Evolutionary conservation across 2,329 filamentous ascomycete genomes (phyloP).

Genomic region (Aspergillus felis): DNA sequence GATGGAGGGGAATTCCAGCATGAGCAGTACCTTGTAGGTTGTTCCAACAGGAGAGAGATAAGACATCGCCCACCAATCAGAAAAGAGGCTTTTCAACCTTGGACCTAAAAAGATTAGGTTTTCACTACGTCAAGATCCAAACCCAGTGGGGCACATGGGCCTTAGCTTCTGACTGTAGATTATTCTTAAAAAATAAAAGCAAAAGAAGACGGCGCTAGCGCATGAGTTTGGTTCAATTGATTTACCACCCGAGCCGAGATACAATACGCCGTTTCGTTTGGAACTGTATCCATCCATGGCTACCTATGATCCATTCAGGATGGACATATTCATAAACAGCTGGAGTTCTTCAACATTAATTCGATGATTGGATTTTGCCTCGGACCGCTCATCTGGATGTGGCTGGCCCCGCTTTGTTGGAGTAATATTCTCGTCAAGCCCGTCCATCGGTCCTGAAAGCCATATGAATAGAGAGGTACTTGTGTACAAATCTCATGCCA

Average conservation of each 20-base stretch:
- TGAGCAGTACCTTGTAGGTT: slow-evolving; percentile 5
- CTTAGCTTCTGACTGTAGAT: slow-evolving; percentile 3
- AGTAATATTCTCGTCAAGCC: not conserved
- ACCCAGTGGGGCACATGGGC: slow-evolving; percentile 16
- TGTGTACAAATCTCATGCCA: too few species aligned
- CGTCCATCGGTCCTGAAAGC: not conserved
- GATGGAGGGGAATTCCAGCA: not conserved
- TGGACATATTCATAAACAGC: not conserved
- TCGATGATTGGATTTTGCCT: not conserved
- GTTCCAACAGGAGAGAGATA: slow-evolving; percentile 23
- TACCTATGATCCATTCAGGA: not conserved
- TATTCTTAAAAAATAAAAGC: slow-evolving; percentile 7
- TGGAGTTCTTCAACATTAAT: not conserved
- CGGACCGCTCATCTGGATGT: slow-evolving; percentile 2
- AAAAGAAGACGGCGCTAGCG: slow-evolving; percentile 10
- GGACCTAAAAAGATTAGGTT: slow-evolving; percentile 30
- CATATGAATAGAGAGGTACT: not conserved
- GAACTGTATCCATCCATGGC: slow-evolving; percentile 7
- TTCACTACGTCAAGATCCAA: slow-evolving; percentile 35
- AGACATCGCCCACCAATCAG: slow-evolving; percentile 29
- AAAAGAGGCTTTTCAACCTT: slow-evolving; percentile 24
- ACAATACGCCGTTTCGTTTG: slow-evolving; percentile 5
- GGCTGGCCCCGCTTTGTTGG: slow-evolving; percentile 1
- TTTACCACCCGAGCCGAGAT: not conserved
- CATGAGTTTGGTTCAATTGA: not conserved